Evolutionary conservation across 2,329 filamentous ascomycete species (phyloP), one percentile per base, ranked within the genome.

Genomic region (Fonsecaea pedrosoi): DNA sequence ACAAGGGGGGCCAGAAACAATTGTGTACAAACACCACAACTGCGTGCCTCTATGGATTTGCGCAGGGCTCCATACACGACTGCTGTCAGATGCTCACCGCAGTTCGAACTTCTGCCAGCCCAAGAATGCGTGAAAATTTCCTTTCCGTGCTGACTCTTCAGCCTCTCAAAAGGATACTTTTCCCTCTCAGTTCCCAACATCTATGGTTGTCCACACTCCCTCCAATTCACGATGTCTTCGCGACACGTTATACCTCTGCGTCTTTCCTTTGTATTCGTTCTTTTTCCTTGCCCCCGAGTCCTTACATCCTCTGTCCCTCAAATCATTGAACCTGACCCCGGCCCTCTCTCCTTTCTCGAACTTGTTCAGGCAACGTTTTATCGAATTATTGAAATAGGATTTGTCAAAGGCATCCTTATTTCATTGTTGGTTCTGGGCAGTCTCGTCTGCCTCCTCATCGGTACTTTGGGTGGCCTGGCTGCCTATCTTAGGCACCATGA

Each of bases 331-430:
- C 66, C 63, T 1, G 66, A 68, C 3, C 25, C 61, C 7, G 68
- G 63, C 13, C 37, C 58, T 13, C 57, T 70, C 15, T 68, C 68
- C n/a, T 65, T 70, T 38, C 15, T 64, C 53, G 68, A 70, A 55
- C 57, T 70, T 32, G 48, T 58, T 2, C 60, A 62, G 38, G 60
- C 64, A 25, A 62, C 60, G 15, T 60, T 68, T n/a, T 38, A 42
- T 13, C 63, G 64, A 8, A 68, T 68, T 25, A 58, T 70, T 12
- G 63, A 68, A 30, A 57, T 64, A 1, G 68, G 68, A 45, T 68
- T 70, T 21, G n/a, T 65, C 15, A 62, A 40, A 15, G 68, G 68
- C 35, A 50, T 70, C 12, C n/a, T 63, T 2, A 50, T 18, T 32
- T 53, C 60, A 2, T 50, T 70, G 32, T 34, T 70, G 15, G 60